A percentile compares a stretch with the other conserved stretches of the same genome.
phyloP scores from a whole-genome alignment of 176 grass and related monocot species.

The Guadua angustifolia region DNA sequence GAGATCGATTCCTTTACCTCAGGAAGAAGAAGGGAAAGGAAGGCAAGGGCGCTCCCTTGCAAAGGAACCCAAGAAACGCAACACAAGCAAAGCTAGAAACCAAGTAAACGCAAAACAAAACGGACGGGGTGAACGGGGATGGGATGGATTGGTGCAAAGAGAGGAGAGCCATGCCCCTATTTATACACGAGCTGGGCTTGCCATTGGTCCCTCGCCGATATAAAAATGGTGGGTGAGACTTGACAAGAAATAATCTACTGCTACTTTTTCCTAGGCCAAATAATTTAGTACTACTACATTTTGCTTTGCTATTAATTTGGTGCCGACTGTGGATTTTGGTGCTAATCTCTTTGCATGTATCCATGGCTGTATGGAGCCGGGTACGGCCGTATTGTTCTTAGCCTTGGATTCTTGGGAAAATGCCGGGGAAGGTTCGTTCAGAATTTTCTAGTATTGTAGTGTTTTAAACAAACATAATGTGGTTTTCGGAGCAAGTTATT shows the following conservation, averaged over 20 bases:
- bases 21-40: neutral
- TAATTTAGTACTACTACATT: neutral
- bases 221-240: conserved; percentile 22
- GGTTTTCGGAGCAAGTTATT: neutral
- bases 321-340: neutral
- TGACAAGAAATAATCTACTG: neutral
- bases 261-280: too few relatives aligned
- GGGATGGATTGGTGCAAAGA: conserved; percentile 44
- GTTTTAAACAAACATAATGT: too few relatives aligned
- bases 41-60: conserved; percentile 2
- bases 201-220: neutral
- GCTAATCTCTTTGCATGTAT: neutral
- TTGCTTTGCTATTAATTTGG: neutral
- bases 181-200: conserved; percentile 41
- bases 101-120: conserved; percentile 41
- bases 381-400: neutral
- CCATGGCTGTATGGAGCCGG: neutral
- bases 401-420: too few relatives aligned
- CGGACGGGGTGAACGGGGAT: conserved; percentile 52
- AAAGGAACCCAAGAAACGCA: conserved; percentile 5
- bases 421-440: neutral
- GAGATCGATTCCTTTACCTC: conserved; percentile 37
- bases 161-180: conserved; percentile 25
- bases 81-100: neutral
- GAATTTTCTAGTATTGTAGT: neutral